phyloP scores from a whole-genome alignment of 768 basidiomycete genomes.

The Coprinopsis strossmayeri region DNA sequence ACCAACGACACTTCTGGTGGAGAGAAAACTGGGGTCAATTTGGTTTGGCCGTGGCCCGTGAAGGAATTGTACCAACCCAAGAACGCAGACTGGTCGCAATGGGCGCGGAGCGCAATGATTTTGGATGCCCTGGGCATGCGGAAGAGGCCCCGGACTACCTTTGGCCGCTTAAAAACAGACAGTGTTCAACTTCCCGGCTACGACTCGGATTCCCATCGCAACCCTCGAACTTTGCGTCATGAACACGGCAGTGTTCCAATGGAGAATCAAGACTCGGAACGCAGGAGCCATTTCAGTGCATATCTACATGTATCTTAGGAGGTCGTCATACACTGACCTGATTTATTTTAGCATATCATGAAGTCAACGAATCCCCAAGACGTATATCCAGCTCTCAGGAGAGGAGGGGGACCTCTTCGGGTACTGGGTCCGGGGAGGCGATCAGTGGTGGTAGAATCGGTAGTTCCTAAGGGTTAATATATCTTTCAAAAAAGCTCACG shows the following conservation, averaged over 20 bases:
- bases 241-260: constrained; percentile 80
- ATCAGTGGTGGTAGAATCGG: too few relatives aligned
- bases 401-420: not conserved
- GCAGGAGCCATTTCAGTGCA: constrained; percentile 79
- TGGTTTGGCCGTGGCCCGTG: constrained; percentile 64
- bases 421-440: not conserved
- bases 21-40: constrained; percentile 88
- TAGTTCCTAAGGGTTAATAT: too few relatives aligned
- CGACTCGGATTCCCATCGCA: constrained; percentile 96
- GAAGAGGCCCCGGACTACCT: constrained; percentile 91
- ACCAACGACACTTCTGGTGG: constrained; percentile 91
- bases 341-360: constrained; percentile 88
- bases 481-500: too few relatives aligned
- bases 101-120: constrained; percentile 84
- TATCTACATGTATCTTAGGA: too few relatives aligned
- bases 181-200: constrained; percentile 91
- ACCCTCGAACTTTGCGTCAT: constrained; percentile 90
- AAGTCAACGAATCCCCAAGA: constrained; percentile 87
- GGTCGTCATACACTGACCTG: too few relatives aligned
- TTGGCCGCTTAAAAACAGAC: constrained; percentile 80
- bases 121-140: constrained; percentile 84
- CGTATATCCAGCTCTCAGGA: constrained; percentile 37
- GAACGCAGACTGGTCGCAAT: constrained; percentile 60
- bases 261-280: constrained; percentile 93
- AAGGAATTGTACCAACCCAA: constrained; percentile 56